Percentiles rank a stretch among this genome's conserved stretches.
Evolutionary conservation across 2,329 filamentous ascomycete genomes (phyloP).

Genomic region (Coleophoma eucalyptorum): DNA sequence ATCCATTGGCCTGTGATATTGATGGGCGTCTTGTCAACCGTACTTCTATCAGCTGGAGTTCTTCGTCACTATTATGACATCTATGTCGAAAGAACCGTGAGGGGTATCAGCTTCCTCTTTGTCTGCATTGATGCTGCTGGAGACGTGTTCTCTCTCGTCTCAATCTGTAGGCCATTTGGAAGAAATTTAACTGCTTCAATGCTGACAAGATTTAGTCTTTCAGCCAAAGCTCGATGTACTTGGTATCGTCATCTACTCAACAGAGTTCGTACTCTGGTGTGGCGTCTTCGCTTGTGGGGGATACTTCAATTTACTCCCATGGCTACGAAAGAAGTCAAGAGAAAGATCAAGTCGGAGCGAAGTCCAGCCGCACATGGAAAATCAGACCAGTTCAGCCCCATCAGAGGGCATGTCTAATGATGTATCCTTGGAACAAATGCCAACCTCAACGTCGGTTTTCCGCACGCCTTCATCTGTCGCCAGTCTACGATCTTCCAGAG

Average conservation of each 20-base stretch:
- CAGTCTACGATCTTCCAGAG: neutral
- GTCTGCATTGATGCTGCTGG: conserved; percentile 67
- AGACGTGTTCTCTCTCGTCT: conserved; percentile 63
- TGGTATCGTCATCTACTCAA: conserved; percentile 64
- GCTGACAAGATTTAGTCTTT: conserved; percentile 37
- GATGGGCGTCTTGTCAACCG: conserved; percentile 64
- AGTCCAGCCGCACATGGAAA: too few species aligned
- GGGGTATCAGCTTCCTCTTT: conserved; percentile 70
- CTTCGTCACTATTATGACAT: conserved; percentile 69
- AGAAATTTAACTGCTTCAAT: neutral
- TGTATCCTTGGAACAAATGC: conserved; percentile 42
- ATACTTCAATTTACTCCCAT: conserved; percentile 61
- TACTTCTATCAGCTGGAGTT: conserved; percentile 61
- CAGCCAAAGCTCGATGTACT: conserved; percentile 54
- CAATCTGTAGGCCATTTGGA: conserved; percentile 39
- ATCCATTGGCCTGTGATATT: conserved; percentile 58
- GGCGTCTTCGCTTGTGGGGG: conserved; percentile 63
- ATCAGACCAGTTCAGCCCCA: neutral
- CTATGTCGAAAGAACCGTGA: conserved; percentile 59
- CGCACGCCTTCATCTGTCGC: conserved; percentile 42
- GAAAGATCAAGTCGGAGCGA: too few species aligned
- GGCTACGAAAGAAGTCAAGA: conserved; percentile 35
- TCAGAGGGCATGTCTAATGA: conserved; percentile 12
- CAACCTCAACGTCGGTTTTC: conserved; percentile 62
- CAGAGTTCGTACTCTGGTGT: conserved; percentile 62